Evolutionary conservation across 106 monocot genomes (phyloP), one percentile per base, ranked within the genome.

Genomic region (Agapanthus africanus): DNA sequence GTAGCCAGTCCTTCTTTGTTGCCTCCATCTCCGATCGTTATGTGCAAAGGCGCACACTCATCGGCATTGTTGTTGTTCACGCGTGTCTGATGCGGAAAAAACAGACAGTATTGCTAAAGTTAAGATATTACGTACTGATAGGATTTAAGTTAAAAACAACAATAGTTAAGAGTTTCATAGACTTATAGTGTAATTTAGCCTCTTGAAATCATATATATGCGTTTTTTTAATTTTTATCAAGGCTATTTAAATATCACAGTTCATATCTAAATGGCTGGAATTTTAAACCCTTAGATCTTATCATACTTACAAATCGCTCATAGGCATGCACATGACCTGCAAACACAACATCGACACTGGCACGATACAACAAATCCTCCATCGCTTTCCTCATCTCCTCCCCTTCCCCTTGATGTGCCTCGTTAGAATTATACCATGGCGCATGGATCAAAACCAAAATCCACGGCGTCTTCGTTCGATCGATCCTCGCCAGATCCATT

Each of bases 351-450:
- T 87, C 87, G 6, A 87, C 87, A 15, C 80, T 73, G 1, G 77
- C 80, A 8, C 16, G 46, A 28, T 80, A 72, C 27, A 87, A 56
- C 56, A 83, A 22, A 26, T 67, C 59, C 87, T 87, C 87, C 75
- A 80, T 49, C 0, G 77, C 72, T 19, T 33, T 26, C 44, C 83
- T 68, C 87, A 87, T 87, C 4, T 8, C 51, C 70, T 88, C 88
- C 0, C 84, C 88, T 49, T 88, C 88, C 0, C 84, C 84, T 36
- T 71, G 78, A 47, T 88, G 88, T 5, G 75, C 84, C 40, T 75
- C 67, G 54, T 88, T 84, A 15, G 78, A 59, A 72, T 82, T 94
- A 67, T 94, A 94, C 94, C 94, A 94, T 34, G 94, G 94, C 28
- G 88, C 87, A 40, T 94, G 94, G 19, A 94, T 11, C 16, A 94